Percentiles rank a stretch among this genome's conserved stretches.
These are phyloP conservation scores for Cyberlindnera galapagoensis DNA, from an alignment of 805 yeast species.

Conservation along the genomic window DNA sequence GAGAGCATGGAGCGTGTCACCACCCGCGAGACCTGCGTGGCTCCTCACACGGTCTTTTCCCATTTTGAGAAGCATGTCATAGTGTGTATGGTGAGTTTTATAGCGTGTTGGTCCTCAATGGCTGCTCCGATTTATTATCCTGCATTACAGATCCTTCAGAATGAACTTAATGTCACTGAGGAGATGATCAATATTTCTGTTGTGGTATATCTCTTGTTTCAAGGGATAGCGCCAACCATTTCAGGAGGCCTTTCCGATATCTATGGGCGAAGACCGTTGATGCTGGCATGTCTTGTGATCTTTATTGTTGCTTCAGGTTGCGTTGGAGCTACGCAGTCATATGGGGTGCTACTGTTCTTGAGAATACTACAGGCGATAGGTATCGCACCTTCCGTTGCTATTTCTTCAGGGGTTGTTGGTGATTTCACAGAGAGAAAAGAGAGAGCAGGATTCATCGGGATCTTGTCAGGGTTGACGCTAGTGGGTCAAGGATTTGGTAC, in stretches of 20 bases:
- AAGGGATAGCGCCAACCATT: conserved; percentile 70
- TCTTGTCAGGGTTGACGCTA: conserved; percentile 56
- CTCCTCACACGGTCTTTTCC: conserved; percentile 5
- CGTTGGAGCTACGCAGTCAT: conserved; percentile 50
- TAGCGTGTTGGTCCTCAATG: conserved; percentile 63
- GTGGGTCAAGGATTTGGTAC: conserved; percentile 79
- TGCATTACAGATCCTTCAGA: conserved; percentile 53
- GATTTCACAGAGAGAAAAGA: conserved; percentile 60
- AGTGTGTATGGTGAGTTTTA: conserved; percentile 7
- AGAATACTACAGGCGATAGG: conserved; percentile 76
- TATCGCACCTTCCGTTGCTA: conserved; percentile 68
- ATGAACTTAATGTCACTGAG: conserved; percentile 46
- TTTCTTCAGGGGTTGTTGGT: conserved; percentile 65
- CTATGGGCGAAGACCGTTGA: conserved; percentile 66
- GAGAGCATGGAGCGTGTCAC: background rate
- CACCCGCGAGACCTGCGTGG: background rate
- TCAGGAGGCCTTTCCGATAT: conserved; percentile 64
- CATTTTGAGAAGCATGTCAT: conserved; percentile 4
- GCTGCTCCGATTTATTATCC: conserved; percentile 80
- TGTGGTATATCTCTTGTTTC: conserved; percentile 69
- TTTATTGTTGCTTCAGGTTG: conserved; percentile 62
- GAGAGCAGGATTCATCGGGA: conserved; percentile 67
- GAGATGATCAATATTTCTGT: conserved; percentile 63
- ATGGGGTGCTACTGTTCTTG: conserved; percentile 56
- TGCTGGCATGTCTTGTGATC: conserved; percentile 45